phyloP scores from a whole-genome alignment of 2,329 filamentous ascomycete species.

The Calonectria hawksworthii region DNA sequence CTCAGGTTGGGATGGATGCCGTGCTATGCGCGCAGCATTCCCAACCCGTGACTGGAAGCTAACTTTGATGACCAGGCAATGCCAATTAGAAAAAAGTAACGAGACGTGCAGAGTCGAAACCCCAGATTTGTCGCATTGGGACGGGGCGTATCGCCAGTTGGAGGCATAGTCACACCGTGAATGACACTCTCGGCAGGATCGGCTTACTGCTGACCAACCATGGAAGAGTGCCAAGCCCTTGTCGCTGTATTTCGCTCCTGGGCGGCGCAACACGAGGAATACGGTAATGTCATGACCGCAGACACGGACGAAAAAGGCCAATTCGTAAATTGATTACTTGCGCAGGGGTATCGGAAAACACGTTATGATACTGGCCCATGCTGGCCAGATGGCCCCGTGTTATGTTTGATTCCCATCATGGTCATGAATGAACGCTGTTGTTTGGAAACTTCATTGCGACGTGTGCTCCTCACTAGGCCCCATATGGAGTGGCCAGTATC shows the following conservation, averaged over 20 bases:
- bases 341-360: slow-evolving; percentile 21
- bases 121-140: slow-evolving; percentile 12
- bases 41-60: neutral
- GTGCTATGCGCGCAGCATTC: slow-evolving; percentile 6
- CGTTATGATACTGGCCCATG: slow-evolving; percentile 14
- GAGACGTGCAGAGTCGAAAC: neutral
- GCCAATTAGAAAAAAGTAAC: neutral
- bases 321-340: neutral
- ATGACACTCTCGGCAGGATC: slow-evolving; percentile 19
- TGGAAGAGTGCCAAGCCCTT: slow-evolving; percentile 15
- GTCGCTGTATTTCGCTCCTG: slow-evolving; percentile 16
- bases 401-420: slow-evolving; percentile 4
- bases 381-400: slow-evolving; percentile 12
- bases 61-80: slow-evolving; percentile 1
- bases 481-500: slow-evolving; percentile 7
- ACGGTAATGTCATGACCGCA: slow-evolving; percentile 14
- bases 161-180: neutral
- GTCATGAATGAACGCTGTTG: neutral
- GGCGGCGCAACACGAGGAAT: slow-evolving; percentile 24
- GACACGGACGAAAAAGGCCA: slow-evolving; percentile 14
- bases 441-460: neutral
- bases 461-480: neutral
- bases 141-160: slow-evolving; percentile 7
- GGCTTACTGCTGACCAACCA: slow-evolving; percentile 22
- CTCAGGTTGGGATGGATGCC: neutral